These are phyloP conservation scores for Craterostigma plantagineum DNA, from an alignment of 257 asterid species.

Conservation along the genomic window DNA sequence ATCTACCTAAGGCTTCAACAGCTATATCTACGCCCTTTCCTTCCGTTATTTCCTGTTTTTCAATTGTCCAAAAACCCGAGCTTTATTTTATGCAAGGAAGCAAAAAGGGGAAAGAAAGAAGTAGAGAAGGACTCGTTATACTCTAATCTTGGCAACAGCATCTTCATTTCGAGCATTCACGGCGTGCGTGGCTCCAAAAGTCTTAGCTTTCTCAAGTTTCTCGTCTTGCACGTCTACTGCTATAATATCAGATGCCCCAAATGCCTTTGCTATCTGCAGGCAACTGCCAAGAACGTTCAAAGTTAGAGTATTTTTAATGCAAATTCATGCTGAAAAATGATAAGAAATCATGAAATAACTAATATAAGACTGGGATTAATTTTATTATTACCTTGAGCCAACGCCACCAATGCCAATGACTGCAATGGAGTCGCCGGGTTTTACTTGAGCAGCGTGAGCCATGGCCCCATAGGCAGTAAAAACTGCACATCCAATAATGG, in stretches of 20 bases:
- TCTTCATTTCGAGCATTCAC: slow-evolving; percentile 67
- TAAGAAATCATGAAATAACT: too few relatives aligned
- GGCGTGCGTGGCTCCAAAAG: slow-evolving; percentile 77
- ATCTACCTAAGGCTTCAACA: slow-evolving; percentile 83
- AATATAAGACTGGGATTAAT: neutral
- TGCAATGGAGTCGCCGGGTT: slow-evolving; percentile 81
- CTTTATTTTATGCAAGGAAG: neutral
- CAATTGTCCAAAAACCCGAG: slow-evolving; percentile 5
- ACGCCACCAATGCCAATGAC: slow-evolving; percentile 98
- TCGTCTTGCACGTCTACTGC: slow-evolving; percentile 95
- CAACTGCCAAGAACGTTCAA: slow-evolving; percentile 28
- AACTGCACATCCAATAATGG: slow-evolving; percentile 91
- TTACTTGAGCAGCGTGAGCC: slow-evolving; percentile 97
- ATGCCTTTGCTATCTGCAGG: slow-evolving; percentile 93
- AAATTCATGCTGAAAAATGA: neutral
- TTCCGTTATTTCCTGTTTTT: slow-evolving; percentile 75
- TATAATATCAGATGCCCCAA: slow-evolving; percentile 93
- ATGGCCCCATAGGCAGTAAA: slow-evolving; percentile 98
- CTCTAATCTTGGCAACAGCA: slow-evolving; percentile 54
- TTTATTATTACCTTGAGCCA: slow-evolving; percentile 68
- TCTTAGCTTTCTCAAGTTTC: slow-evolving; percentile 68
- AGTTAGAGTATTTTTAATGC: neutral
- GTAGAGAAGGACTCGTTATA: slow-evolving; percentile 13
- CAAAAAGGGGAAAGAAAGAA: neutral
- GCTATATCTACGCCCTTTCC: slow-evolving; percentile 94